A percentile compares a stretch with the other conserved stretches of the same genome.
Conservation (phyloP, 2,329 filamentous ascomycete genomes). For the Ascochyta lentis region DNA sequence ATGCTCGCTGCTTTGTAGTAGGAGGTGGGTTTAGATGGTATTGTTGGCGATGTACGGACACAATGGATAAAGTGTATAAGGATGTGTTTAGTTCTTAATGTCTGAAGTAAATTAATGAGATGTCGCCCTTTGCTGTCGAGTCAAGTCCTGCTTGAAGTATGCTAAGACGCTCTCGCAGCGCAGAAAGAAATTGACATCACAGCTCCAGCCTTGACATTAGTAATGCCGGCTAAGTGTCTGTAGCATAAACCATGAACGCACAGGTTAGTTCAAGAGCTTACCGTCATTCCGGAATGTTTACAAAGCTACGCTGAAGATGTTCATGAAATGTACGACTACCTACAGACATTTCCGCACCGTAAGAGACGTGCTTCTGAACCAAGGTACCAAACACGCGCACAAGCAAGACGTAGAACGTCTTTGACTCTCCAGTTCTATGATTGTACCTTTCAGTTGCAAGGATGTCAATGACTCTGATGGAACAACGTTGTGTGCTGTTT, state of each 20-base stretch:
- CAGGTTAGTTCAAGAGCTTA: too few species aligned
- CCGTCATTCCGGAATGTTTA: too few species aligned
- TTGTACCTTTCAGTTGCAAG: neutral
- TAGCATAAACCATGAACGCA: too few species aligned
- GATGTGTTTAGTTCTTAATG: neutral
- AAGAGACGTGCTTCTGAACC: neutral
- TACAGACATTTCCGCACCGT: too few species aligned
- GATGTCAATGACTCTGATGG: neutral
- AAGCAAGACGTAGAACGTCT: neutral
- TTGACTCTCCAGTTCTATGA: neutral
- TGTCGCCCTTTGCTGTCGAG: too few species aligned
- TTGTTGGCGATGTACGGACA: neutral
- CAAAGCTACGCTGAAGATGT: too few species aligned
- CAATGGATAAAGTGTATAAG: neutral
- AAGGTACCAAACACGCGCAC: neutral
- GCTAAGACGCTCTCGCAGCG: too few species aligned
- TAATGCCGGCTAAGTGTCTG: too few species aligned
- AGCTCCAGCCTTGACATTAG: too few species aligned
- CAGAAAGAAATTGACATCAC: too few species aligned
- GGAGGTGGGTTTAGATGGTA: neutral
- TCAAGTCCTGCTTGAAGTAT: too few species aligned
- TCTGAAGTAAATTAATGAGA: neutral
- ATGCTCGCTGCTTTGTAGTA: constrained; percentile 41
- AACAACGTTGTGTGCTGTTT: constrained; percentile 4
- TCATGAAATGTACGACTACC: too few species aligned